Percentiles rank a stretch among this genome's conserved stretches.
phyloP scores from a whole-genome alignment of 768 basidiomycete genomes.

The Royoungia palumana region DNA sequence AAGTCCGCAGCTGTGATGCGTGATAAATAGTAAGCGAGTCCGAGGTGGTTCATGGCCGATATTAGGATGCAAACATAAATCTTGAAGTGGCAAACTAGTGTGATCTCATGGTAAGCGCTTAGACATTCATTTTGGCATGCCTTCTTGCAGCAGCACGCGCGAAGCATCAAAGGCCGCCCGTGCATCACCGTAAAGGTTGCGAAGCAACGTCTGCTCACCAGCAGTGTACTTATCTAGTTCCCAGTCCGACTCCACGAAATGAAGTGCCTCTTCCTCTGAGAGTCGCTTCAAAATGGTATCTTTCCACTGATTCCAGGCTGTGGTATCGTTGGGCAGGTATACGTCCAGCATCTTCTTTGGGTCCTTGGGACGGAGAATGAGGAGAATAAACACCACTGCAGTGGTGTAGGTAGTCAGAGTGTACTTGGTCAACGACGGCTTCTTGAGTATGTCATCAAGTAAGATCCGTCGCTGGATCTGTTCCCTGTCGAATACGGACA shows the following conservation, averaged over 20 bases:
- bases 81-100: too few species aligned
- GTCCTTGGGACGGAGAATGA: constrained; percentile 21
- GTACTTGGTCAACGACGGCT: constrained; percentile 23
- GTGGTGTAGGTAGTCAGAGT: constrained; percentile 25
- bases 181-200: constrained; percentile 22
- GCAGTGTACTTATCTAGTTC: constrained; percentile 13
- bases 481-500: constrained; percentile 37
- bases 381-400: constrained; percentile 23
- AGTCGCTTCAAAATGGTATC: constrained; percentile 15
- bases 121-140: too few species aligned
- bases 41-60: too few species aligned
- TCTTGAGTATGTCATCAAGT: constrained; percentile 20
- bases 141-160: too few species aligned
- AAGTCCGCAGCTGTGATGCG: too few species aligned
- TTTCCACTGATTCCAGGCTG: constrained; percentile 30
- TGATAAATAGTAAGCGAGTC: too few species aligned
- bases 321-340: constrained; percentile 29
- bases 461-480: constrained; percentile 25
- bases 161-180: constrained; percentile 26
- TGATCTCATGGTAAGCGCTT: too few species aligned
- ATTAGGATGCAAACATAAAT: too few species aligned
- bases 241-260: constrained; percentile 22
- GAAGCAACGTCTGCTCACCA: constrained; percentile 19
- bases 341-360: constrained; percentile 18
- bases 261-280: constrained; percentile 16